These are phyloP conservation scores for Phaffia australis DNA, from an alignment of 768 basidiomycete genomes.

Conservation along the genomic window DNA sequence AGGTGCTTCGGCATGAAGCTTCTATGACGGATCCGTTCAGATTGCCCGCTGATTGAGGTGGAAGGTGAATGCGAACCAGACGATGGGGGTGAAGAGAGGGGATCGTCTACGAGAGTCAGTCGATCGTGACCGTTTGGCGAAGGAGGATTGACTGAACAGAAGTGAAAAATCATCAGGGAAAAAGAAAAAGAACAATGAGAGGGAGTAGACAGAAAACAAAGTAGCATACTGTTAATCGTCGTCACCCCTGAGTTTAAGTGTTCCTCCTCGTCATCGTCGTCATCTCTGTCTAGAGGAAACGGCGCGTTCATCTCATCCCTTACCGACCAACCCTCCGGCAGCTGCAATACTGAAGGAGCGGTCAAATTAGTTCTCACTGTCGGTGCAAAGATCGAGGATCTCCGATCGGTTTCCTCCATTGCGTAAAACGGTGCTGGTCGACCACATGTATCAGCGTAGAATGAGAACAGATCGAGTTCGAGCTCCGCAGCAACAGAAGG, in stretches of 20 bases:
- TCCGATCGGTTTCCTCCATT: background rate
- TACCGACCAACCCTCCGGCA: background rate
- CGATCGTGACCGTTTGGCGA: conserved; percentile 1
- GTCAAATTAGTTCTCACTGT: background rate
- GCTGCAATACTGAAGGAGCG: background rate
- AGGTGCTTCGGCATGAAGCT: conserved; percentile 21
- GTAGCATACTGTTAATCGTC: background rate
- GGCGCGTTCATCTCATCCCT: conserved; percentile 10
- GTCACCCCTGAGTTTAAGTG: background rate
- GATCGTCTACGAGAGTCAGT: background rate
- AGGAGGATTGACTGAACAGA: background rate
- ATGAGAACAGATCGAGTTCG: conserved; percentile 75
- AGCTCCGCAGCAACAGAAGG: conserved; percentile 67
- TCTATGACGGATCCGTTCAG: no score
- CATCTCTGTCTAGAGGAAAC: background rate
- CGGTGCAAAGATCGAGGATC: background rate
- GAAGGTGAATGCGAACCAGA: background rate
- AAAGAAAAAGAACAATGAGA: background rate
- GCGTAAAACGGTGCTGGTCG: conserved; percentile 28
- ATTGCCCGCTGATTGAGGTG: conserved; percentile 2
- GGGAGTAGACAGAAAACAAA: background rate
- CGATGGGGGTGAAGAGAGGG: background rate
- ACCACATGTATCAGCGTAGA: conserved; percentile 56
- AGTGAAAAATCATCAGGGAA: background rate
- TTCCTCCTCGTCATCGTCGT: background rate